Evolutionary conservation across 345 rosid genomes (phyloP).

Genomic region (Camelina hispida): DNA sequence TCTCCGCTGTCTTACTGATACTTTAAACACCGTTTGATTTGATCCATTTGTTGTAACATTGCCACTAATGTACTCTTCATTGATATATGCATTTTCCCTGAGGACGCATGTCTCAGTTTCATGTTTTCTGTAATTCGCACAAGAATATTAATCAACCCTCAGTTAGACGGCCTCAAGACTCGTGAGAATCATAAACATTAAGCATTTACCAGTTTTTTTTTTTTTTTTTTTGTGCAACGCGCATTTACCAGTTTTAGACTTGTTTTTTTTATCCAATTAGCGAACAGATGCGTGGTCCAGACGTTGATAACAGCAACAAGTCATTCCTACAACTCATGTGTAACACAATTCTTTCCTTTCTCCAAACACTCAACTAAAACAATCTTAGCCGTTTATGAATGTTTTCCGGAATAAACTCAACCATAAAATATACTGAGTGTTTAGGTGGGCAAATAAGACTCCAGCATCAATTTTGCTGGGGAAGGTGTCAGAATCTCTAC

Average conservation of each 20-base stretch:
- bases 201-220: not conserved
- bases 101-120: not conserved
- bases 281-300: not conserved
- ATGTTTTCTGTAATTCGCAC: not conserved
- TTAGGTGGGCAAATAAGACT: conserved; percentile 83
- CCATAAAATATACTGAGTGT: not conserved
- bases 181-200: not conserved
- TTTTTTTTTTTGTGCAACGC: no score
- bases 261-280: not conserved
- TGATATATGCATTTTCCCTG: conserved; percentile 3
- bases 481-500: conserved; percentile 81
- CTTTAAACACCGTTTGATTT: conserved; percentile 81
- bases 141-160: not conserved
- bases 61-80: conserved; percentile 11
- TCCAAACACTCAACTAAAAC: conserved; percentile 17
- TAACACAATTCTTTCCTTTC: conserved; percentile 3
- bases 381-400: conserved; percentile 5
- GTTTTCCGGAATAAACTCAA: not conserved
- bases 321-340: conserved; percentile 18
- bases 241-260: not conserved
- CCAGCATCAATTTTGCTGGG: conserved; percentile 71
- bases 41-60: conserved; percentile 29
- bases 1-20: conserved; percentile 80
- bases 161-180: not conserved
- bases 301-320: not conserved